Evolutionary conservation across 2,329 filamentous ascomycete genomes (phyloP), one percentile per base, ranked within the genome.

Genomic region (Keithomyces neogunnii): DNA sequence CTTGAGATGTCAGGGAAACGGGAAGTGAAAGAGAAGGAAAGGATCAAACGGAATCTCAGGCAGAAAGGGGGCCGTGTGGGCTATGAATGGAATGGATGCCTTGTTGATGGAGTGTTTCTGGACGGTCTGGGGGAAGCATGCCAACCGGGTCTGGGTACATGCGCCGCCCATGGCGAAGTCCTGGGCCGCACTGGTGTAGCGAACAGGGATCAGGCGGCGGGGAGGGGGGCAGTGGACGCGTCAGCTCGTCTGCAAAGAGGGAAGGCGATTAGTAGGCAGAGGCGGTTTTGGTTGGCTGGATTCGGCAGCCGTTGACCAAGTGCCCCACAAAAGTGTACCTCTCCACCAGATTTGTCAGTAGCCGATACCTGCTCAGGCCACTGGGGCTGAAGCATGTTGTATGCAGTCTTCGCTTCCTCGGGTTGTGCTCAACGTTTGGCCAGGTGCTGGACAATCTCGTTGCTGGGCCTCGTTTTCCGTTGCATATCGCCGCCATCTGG

Each of bases 61-160:
- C 58, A 57, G 57, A 62, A 63, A 60, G 64, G 63, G 59, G 59
- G 56, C 30, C 46, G 9, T 54, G 57, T 58, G 57, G 33, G 63
- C 63, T 68, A 63, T 66, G 62, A 64, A 66, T 63, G 64, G 60
- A 59, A 60, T 57, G 59, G 59, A 48, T 62, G 63, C 61, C 60
- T 64, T 61, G 57, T 53, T 40, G 36, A 29, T 40, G 28, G 52
- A 56, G 55, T 46, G 29, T 32, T 33, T 48, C 44, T 26, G n/a
- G 36, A 33, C 38, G 29, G 28, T 31, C 40, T 40, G 48, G 40
- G 36, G 13, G 19, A 45, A 32, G 45, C 40, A 45, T 45, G 32
- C 45, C 40, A 48, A 48, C 50, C 30, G 30, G 51, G 40, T 53
- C 53, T 49, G 52, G 55, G 53, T 49, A 47, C 48, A 45, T 45